phyloP scores from a whole-genome alignment of 2,329 filamentous ascomycete genomes.

The Parastagonospora nodorum region DNA sequence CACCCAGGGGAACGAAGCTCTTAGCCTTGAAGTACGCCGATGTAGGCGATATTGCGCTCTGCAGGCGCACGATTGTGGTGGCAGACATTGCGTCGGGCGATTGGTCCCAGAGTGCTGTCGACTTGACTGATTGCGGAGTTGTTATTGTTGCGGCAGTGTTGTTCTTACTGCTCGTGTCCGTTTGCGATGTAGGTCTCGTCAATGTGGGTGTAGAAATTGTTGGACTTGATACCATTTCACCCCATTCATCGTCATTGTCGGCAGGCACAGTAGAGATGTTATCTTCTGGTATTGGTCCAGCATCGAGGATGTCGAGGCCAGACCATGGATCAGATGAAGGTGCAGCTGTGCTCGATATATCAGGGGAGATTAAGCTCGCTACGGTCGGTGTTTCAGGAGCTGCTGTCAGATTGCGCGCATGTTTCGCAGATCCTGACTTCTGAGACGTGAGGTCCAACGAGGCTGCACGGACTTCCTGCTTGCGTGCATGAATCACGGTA shows the following conservation, averaged over 20 bases:
- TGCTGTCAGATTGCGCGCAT: slow-evolving; percentile 20
- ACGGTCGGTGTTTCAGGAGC: slow-evolving; percentile 19
- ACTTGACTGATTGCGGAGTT: slow-evolving; percentile 14
- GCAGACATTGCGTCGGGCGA: slow-evolving; percentile 29
- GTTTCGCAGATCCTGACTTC: slow-evolving; percentile 9
- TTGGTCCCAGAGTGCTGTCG: slow-evolving; percentile 11
- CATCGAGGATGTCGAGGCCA: slow-evolving; percentile 19
- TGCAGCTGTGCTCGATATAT: slow-evolving; percentile 5
- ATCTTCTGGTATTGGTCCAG: slow-evolving; percentile 5
- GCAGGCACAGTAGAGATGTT: slow-evolving; percentile 1
- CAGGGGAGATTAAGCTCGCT: slow-evolving; percentile 15
- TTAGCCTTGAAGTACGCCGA: slow-evolving; percentile 38
- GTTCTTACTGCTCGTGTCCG: slow-evolving; percentile 5
- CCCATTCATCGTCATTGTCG: slow-evolving; percentile 45
- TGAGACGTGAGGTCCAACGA: slow-evolving; percentile 26
- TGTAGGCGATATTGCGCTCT: slow-evolving; percentile 40
- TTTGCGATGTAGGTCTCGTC: slow-evolving; percentile 12
- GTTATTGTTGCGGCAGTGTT: slow-evolving; percentile 13
- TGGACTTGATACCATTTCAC: slow-evolving; percentile 47
- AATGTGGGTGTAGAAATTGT: slow-evolving; percentile 27
- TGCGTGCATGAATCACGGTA: slow-evolving; percentile 19
- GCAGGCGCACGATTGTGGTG: slow-evolving; percentile 38
- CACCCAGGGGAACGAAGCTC: slow-evolving; percentile 30
- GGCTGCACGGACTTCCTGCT: slow-evolving; percentile 22
- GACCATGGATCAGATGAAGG: slow-evolving; percentile 22